Percentiles rank a stretch among this genome's conserved stretches.
phyloP scores from a whole-genome alignment of 371 early-diverging fungal species.

The Apophysomyces elegans region DNA sequence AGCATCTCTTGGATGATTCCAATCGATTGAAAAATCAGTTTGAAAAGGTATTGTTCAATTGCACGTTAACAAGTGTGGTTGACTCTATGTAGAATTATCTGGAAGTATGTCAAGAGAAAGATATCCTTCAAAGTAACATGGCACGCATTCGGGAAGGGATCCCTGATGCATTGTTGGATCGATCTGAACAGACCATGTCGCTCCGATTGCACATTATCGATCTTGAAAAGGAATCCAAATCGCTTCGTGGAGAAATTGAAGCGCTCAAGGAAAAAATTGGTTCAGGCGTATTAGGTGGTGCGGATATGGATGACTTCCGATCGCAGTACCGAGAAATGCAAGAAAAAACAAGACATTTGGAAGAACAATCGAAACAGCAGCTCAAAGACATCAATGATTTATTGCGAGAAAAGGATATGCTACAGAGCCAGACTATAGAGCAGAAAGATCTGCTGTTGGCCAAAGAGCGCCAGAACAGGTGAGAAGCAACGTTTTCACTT shows the following conservation, averaged over 20 bases:
- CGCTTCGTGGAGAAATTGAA: constrained; percentile 32
- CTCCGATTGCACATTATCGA: constrained; percentile 47
- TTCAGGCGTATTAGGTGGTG: constrained; percentile 41
- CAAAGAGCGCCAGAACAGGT: constrained; percentile 59
- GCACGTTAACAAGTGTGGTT: not conserved
- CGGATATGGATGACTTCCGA: constrained; percentile 38
- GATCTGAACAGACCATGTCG: constrained; percentile 38
- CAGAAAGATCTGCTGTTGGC: constrained; percentile 58
- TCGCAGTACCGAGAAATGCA: constrained; percentile 35
- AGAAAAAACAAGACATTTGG: constrained; percentile 52
- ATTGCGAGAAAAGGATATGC: constrained; percentile 65
- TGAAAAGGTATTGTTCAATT: constrained; percentile 53
- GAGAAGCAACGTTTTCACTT: not conserved
- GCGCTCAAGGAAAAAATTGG: constrained; percentile 38
- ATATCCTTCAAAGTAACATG: constrained; percentile 76
- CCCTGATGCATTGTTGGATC: constrained; percentile 45
- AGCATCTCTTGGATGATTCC: constrained; percentile 76
- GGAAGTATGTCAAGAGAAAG: constrained; percentile 68
- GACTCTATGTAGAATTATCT: constrained; percentile 56
- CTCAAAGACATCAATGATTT: constrained; percentile 69
- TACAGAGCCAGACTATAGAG: constrained; percentile 61
- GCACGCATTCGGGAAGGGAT: constrained; percentile 63
- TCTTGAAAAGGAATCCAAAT: constrained; percentile 50
- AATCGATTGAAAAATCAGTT: constrained; percentile 71
- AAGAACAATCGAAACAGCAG: constrained; percentile 66